Conservation (phyloP, 2,329 filamentous ascomycete genomes). For the Claviceps monticola region DNA sequence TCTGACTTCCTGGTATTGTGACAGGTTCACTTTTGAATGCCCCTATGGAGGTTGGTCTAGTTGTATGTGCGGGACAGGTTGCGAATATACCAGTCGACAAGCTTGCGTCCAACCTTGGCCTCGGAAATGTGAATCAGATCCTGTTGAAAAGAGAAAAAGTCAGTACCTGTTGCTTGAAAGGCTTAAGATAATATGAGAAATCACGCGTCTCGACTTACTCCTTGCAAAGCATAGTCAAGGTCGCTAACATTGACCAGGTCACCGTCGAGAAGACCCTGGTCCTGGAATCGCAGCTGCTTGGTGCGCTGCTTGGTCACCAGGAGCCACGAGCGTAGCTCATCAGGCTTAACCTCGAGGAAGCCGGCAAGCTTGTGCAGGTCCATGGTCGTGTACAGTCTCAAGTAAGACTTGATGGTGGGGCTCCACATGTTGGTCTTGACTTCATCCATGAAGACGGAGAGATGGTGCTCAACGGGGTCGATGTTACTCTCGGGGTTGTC, state of each 20-base stretch:
- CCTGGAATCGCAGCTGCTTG: constrained; percentile 88
- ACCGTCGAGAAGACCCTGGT: constrained; percentile 76
- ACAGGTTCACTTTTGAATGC: background rate
- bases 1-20: background rate
- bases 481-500: constrained; percentile 93
- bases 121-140: constrained; percentile 98
- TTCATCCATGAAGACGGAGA: constrained; percentile 97
- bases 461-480: constrained; percentile 94
- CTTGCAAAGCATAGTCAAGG: constrained; percentile 92
- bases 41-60: constrained; percentile 10
- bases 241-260: constrained; percentile 89
- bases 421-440: constrained; percentile 99
- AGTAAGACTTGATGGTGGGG: constrained; percentile 94
- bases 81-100: constrained; percentile 98
- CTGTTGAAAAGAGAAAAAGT: constrained; percentile 25
- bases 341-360: constrained; percentile 93
- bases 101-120: constrained; percentile 90
- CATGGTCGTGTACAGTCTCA: constrained; percentile 99
- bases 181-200: too few relatives aligned
- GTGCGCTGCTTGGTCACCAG: constrained; percentile 98
- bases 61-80: constrained; percentile 93
- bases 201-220: constrained; percentile 42
- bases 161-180: constrained; percentile 7
- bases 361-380: constrained; percentile 95
- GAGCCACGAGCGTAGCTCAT: constrained; percentile 86